Evolutionary conservation across 2,329 filamentous ascomycete genomes (phyloP).

Genomic region (Diaporthe sp.): DNA sequence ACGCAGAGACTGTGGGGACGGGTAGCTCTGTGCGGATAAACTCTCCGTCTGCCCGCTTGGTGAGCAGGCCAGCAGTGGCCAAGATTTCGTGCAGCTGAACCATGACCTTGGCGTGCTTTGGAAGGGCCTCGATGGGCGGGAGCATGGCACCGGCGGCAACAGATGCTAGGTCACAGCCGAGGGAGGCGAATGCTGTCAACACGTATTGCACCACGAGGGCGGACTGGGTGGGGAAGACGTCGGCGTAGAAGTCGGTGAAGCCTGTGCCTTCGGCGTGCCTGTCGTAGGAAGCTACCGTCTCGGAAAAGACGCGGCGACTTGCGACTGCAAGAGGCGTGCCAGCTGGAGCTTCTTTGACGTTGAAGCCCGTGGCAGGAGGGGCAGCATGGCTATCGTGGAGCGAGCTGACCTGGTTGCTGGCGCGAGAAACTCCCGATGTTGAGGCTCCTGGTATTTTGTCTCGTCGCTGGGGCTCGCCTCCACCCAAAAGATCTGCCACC

Average conservation of each 20-base stretch:
- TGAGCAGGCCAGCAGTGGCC: slow-evolving; percentile 39
- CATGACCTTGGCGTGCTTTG: slow-evolving; percentile 43
- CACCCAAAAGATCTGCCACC: background rate
- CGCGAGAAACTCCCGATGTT: background rate
- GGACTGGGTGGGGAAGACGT: slow-evolving; percentile 43
- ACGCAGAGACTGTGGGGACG: slow-evolving; percentile 27
- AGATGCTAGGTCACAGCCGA: slow-evolving; percentile 42
- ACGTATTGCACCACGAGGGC: slow-evolving; percentile 46
- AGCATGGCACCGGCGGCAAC: slow-evolving; percentile 38
- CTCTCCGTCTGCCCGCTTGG: background rate
- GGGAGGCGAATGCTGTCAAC: slow-evolving; percentile 43
- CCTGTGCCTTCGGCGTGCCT: background rate
- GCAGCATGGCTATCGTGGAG: background rate
- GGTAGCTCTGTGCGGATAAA: slow-evolving; percentile 30
- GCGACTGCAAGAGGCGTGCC: background rate
- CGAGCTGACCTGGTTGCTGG: background rate
- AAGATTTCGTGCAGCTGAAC: slow-evolving; percentile 42
- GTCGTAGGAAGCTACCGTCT: slow-evolving; percentile 4
- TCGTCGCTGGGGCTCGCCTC: background rate
- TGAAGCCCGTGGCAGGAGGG: background rate
- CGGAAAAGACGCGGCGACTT: background rate
- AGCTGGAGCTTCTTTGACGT: background rate
- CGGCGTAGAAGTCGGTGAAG: slow-evolving; percentile 40
- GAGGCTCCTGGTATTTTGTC: background rate
- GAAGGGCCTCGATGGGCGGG: slow-evolving; percentile 36